These are phyloP conservation scores for Cutaneotrichosporon cutaneum DNA, from an alignment of 1,284 basidiomycete species.

Conservation along the genomic window DNA sequence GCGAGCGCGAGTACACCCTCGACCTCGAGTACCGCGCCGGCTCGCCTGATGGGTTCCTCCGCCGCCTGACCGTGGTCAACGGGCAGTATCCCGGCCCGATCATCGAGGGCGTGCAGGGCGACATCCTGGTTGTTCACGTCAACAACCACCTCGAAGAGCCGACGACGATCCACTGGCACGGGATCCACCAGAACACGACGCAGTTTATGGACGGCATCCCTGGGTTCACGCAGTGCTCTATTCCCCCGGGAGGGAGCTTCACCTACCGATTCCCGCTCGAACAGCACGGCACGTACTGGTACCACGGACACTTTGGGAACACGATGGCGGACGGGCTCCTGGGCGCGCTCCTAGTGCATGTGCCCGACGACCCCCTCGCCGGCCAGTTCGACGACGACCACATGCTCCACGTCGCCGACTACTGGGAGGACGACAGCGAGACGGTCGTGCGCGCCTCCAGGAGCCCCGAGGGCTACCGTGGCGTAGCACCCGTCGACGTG, in stretches of 20 bases:
- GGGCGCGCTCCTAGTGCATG: constrained; percentile 37
- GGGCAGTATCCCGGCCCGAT: constrained; percentile 28
- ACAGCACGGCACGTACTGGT: constrained; percentile 42
- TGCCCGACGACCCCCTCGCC: constrained; percentile 27
- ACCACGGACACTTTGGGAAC: constrained; percentile 42
- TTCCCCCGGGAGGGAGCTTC: constrained; percentile 57
- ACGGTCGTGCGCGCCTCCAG: constrained; percentile 11
- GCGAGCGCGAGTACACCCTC: constrained; percentile 7
- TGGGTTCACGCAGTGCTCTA: constrained; percentile 56
- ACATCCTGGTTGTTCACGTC: constrained; percentile 34
- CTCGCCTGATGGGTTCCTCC: constrained; percentile 19
- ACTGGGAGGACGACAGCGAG: constrained; percentile 34
- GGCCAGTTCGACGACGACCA: constrained; percentile 33
- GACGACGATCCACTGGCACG: constrained; percentile 43
- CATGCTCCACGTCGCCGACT: constrained; percentile 31
- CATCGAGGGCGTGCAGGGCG: constrained; percentile 39
- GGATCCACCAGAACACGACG: constrained; percentile 35
- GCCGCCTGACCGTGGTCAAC: constrained; percentile 20
- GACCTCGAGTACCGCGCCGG: constrained; percentile 11
- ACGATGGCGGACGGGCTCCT: constrained; percentile 34
- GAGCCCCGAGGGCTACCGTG: constrained; percentile 7
- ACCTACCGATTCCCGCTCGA: constrained; percentile 51
- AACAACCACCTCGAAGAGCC: constrained; percentile 31
- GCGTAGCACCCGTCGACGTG: constrained; percentile 15
- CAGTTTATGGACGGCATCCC: constrained; percentile 39